Evolutionary conservation across 495 filamentous ascomycete species (phyloP).

Genomic region (Neurospora sp.): DNA sequence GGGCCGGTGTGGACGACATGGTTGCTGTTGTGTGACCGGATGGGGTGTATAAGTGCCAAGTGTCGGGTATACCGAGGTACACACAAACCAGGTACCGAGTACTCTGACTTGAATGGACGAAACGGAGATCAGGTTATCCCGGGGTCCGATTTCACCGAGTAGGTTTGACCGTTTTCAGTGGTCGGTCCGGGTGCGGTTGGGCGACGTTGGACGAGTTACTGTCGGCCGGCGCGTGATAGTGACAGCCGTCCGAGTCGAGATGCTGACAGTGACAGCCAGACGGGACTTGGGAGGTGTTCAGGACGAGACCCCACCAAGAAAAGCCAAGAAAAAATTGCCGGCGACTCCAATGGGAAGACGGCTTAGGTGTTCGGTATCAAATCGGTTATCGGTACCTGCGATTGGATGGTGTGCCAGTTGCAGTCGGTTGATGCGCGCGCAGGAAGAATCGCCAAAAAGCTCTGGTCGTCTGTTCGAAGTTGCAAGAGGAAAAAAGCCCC

Average conservation of each 20-base stretch:
- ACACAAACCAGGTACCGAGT: not conserved
- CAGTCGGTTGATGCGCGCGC: not conserved
- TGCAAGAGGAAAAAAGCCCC: constrained; percentile 5
- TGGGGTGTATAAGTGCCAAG: not conserved
- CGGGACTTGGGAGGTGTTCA: not conserved
- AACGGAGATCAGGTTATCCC: not conserved
- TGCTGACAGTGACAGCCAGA: not conserved
- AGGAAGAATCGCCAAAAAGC: not conserved
- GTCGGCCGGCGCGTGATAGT: not conserved
- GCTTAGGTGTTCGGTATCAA: not conserved
- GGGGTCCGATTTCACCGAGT: not conserved
- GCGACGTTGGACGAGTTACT: not conserved
- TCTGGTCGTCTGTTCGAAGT: not conserved
- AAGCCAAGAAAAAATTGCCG: not conserved
- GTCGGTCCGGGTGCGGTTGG: not conserved
- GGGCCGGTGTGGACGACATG: constrained; percentile 11
- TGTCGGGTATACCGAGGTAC: not conserved
- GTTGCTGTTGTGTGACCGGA: not conserved
- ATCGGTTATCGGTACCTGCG: not conserved
- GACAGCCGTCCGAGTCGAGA: not conserved
- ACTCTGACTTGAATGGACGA: not conserved
- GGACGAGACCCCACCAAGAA: not conserved
- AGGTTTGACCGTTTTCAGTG: not conserved
- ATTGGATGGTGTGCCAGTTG: not conserved
- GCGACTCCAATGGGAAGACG: not conserved